Evolutionary conservation across 495 filamentous ascomycete species (phyloP).

Genomic region (Daldinia decipiens): DNA sequence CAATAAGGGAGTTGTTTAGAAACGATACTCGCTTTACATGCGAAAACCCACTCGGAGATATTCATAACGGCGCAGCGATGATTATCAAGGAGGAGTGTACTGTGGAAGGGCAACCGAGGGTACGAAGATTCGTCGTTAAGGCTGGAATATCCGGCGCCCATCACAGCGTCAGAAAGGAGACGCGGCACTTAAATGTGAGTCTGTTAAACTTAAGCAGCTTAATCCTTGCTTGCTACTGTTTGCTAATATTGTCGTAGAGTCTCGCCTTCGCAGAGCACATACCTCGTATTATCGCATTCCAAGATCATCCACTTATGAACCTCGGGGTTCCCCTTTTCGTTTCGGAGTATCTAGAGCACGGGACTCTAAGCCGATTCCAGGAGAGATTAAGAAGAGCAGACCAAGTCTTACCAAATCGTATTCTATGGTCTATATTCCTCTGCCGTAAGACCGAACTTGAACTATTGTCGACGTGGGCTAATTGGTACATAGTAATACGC

Average conservation of each 20-base stretch:
- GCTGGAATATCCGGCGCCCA: background rate
- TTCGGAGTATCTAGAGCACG: background rate
- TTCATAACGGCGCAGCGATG: constrained; percentile 1
- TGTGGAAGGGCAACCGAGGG: background rate
- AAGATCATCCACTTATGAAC: background rate
- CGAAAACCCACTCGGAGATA: background rate
- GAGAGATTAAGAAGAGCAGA: background rate
- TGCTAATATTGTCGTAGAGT: background rate
- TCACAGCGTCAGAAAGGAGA: background rate
- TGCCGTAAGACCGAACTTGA: constrained; percentile 3
- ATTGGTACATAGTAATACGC: constrained; percentile 5
- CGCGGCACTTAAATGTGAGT: background rate
- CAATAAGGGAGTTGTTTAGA: background rate
- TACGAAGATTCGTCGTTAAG: constrained; percentile 10
- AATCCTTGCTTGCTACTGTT: background rate
- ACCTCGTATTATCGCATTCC: background rate
- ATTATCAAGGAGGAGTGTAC: background rate
- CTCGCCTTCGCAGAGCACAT: constrained; percentile 3
- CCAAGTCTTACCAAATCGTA: constrained; percentile 6
- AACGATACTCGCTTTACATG: background rate
- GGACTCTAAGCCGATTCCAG: background rate
- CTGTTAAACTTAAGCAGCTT: background rate
- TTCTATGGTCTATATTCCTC: constrained; percentile 14
- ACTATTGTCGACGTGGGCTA: background rate
- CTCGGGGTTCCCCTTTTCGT: background rate